Evolutionary conservation across 306 rosid species (phyloP).

Genomic region (Aeschynomene evenia): DNA sequence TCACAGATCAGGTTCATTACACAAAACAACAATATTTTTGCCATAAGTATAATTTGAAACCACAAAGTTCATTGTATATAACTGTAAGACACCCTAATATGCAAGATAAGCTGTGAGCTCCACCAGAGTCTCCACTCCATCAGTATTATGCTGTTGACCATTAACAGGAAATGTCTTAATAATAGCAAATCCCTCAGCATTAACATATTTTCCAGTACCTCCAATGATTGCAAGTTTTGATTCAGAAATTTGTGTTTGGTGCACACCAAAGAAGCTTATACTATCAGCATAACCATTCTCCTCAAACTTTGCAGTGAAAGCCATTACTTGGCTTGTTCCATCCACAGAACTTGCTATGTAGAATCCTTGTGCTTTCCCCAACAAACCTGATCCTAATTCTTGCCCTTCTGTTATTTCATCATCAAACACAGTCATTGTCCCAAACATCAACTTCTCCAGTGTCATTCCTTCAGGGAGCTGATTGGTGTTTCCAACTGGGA

Average conservation of each 20-base stretch:
- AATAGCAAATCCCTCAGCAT: conserved; percentile 63
- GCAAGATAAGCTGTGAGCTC: conserved; percentile 57
- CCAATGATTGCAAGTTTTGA: conserved; percentile 82
- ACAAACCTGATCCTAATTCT: conserved; percentile 69
- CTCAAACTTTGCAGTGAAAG: conserved; percentile 71
- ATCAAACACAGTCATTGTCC: conserved; percentile 76
- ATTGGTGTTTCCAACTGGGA: conserved; percentile 44
- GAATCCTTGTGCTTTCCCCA: conserved; percentile 84
- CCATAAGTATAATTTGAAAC: neutral
- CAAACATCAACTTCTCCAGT: conserved; percentile 65
- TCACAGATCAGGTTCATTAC: neutral
- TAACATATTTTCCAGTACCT: conserved; percentile 73
- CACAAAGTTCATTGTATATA: neutral
- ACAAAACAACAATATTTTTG: neutral
- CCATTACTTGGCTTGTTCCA: conserved; percentile 76
- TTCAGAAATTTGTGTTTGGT: conserved; percentile 55
- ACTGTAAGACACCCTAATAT: conserved; percentile 27
- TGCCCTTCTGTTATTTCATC: conserved; percentile 79
- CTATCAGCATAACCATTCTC: conserved; percentile 64
- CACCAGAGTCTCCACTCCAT: conserved; percentile 62
- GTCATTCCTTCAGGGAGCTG: conserved; percentile 60
- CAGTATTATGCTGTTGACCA: conserved; percentile 50
- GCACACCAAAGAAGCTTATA: conserved; percentile 76
- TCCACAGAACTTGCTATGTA: conserved; percentile 69
- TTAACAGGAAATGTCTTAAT: conserved; percentile 55